phyloP scores from a whole-genome alignment of 2,329 filamentous ascomycete species.

The Trichoderma endophyticum region DNA sequence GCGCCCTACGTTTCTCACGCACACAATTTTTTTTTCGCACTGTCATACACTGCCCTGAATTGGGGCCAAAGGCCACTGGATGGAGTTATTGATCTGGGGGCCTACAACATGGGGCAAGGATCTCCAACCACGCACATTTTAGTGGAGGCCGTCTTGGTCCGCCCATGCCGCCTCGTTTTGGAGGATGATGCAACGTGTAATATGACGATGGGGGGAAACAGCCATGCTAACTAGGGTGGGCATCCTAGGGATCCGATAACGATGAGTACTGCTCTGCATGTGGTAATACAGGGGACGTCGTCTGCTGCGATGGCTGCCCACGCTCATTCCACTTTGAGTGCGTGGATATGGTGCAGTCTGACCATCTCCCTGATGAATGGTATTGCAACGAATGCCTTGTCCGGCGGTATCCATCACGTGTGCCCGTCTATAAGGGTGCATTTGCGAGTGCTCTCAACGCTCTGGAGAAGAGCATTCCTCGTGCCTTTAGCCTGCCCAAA shows the following conservation, averaged over 20 bases:
- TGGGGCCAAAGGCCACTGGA: not conserved
- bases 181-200: constrained; percentile 21
- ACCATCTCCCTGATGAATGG: constrained; percentile 72
- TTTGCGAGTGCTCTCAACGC: constrained; percentile 62
- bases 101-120: constrained; percentile 21
- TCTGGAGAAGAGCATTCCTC: constrained; percentile 67
- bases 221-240: constrained; percentile 32
- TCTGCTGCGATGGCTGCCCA: constrained; percentile 91
- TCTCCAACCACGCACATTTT: constrained; percentile 19
- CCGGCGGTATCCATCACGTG: constrained; percentile 45
- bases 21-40: constrained; percentile 12
- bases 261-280: constrained; percentile 90
- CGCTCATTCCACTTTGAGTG: constrained; percentile 89
- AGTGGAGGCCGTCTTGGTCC: constrained; percentile 16
- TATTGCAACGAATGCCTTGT: constrained; percentile 72
- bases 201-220: constrained; percentile 10
- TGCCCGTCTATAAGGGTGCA: constrained; percentile 49
- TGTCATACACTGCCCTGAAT: constrained; percentile 8
- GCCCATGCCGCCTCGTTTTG: constrained; percentile 20
- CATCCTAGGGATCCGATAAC: constrained; percentile 57
- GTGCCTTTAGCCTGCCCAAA: constrained; percentile 68
- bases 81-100: constrained; percentile 17
- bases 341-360: constrained; percentile 73
- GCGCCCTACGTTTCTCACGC: not conserved
- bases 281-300: constrained; percentile 74